These are phyloP conservation scores for Diaporthe amygdali DNA, from an alignment of 2,329 filamentous ascomycete species.

Conservation along the genomic window DNA sequence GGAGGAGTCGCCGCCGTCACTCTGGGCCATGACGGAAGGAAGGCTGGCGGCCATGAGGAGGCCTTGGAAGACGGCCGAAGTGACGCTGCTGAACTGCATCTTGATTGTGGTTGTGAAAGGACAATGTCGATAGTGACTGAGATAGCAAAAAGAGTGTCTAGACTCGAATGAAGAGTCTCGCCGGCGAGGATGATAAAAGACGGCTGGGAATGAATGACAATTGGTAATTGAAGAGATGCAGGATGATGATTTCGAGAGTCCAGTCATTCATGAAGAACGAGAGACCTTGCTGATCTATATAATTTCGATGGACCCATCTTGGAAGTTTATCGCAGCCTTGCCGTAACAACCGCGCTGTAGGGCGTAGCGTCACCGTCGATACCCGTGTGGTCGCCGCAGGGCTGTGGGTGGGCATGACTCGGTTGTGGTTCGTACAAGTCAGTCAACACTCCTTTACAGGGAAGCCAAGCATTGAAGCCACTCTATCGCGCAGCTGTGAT, in stretches of 20 bases:
- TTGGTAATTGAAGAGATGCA: neutral
- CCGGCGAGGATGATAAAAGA: neutral
- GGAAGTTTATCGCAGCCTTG: neutral
- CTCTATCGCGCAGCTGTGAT: neutral
- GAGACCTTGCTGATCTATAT: slow-evolving; percentile 9
- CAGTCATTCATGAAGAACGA: neutral
- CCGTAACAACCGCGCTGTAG: slow-evolving; percentile 1
- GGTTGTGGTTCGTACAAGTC: slow-evolving; percentile 10
- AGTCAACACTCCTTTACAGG: slow-evolving; percentile 3
- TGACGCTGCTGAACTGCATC: slow-evolving; percentile 10
- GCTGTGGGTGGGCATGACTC: slow-evolving; percentile 12
- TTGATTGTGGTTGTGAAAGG: neutral
- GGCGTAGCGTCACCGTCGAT: neutral
- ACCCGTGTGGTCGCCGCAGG: neutral
- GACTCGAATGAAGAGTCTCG: slow-evolving; percentile 6
- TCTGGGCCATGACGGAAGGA: neutral
- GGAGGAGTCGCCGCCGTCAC: neutral
- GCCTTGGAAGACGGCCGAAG: neutral
- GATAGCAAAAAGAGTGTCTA: slow-evolving; percentile 1
- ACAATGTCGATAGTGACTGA: neutral
- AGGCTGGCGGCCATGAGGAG: slow-evolving; percentile 3
- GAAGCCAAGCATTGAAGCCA: slow-evolving; percentile 11
- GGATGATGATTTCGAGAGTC: neutral
- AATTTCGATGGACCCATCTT: neutral
- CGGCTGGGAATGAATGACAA: neutral